These are phyloP conservation scores for Zoysia japonica DNA, from an alignment of 176 grass and related monocot species.

Conservation along the genomic window DNA sequence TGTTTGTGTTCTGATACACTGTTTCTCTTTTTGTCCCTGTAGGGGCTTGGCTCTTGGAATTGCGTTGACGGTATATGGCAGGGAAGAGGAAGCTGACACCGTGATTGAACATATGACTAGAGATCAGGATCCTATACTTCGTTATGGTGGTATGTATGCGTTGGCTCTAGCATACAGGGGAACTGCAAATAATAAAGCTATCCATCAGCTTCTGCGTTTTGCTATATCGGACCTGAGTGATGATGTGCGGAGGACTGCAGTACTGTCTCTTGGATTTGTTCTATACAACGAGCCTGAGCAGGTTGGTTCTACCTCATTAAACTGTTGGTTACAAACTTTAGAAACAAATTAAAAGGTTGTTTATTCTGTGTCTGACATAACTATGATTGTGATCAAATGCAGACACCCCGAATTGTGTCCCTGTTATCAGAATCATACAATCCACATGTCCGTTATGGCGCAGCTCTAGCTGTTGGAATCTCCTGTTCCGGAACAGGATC, in stretches of 20 bases:
- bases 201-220: conserved; percentile 86
- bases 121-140: conserved; percentile 88
- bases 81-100: conserved; percentile 81
- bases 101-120: conserved; percentile 87
- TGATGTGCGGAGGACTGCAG: conserved; percentile 84
- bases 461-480: conserved; percentile 83
- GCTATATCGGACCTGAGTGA: conserved; percentile 76
- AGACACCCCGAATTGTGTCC: conserved; percentile 84
- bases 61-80: conserved; percentile 85
- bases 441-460: conserved; percentile 84
- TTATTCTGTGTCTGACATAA: not conserved
- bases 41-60: conserved; percentile 80
- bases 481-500: conserved; percentile 76
- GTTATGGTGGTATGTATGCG: conserved; percentile 90
- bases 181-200: conserved; percentile 86
- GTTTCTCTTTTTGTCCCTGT: not conserved
- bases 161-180: conserved; percentile 83
- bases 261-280: conserved; percentile 86
- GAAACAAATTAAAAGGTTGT: not conserved
- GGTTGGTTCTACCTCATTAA: conserved; percentile 34
- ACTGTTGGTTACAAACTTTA: not conserved
- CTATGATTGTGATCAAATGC: conserved; percentile 1
- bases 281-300: conserved; percentile 66
- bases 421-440: conserved; percentile 90
- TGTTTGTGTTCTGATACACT: conserved; percentile 2